Percentiles rank a stretch among this genome's conserved stretches.
Evolutionary conservation across 2,329 filamentous ascomycete species (phyloP).

Genomic region (Beauveria asiatica): DNA sequence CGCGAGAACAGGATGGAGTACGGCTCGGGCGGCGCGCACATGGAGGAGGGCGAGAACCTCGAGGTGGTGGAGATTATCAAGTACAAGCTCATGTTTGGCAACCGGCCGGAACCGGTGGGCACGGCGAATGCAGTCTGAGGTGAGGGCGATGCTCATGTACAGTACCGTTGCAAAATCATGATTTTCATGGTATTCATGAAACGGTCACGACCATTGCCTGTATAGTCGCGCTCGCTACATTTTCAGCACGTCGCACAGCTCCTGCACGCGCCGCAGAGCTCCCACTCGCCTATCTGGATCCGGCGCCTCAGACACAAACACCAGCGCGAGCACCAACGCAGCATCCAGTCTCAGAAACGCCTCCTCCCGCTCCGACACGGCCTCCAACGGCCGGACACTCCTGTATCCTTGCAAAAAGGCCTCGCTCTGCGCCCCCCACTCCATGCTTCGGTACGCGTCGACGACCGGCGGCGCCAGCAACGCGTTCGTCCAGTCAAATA

Average conservation of each 20-base stretch:
- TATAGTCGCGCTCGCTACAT: neutral
- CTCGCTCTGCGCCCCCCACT: constrained; percentile 5
- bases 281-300: constrained; percentile 6
- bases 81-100: constrained; percentile 78
- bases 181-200: neutral
- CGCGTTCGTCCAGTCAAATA: constrained; percentile 15
- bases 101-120: constrained; percentile 76
- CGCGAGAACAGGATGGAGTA: constrained; percentile 35
- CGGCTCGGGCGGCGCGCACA: constrained; percentile 29
- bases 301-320: constrained; percentile 16
- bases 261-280: constrained; percentile 12
- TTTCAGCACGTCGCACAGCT: constrained; percentile 1
- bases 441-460: constrained; percentile 14
- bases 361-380: constrained; percentile 10
- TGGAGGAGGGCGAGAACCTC: constrained; percentile 41
- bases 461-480: constrained; percentile 12
- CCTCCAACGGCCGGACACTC: neutral
- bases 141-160: neutral
- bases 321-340: constrained; percentile 14
- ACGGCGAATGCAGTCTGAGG: constrained; percentile 26
- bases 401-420: constrained; percentile 13
- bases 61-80: constrained; percentile 84
- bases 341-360: constrained; percentile 14
- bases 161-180: neutral
- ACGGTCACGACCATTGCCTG: neutral